Conservation (phyloP, 2,329 filamentous ascomycete genomes). For the Balansia obtecta region DNA sequence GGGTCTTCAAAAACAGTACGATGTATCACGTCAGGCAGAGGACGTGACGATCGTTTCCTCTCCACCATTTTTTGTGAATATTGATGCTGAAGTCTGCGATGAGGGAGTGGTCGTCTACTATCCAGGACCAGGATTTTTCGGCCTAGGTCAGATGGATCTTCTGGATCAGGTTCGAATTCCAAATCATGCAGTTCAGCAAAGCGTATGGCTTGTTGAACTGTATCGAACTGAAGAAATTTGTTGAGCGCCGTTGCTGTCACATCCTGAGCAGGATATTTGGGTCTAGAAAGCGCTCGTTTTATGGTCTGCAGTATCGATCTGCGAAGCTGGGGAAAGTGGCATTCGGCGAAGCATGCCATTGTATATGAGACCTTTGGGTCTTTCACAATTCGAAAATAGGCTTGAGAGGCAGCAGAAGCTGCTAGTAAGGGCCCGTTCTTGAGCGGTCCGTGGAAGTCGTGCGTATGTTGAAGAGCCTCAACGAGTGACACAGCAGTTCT, state of each 20-base stretch:
- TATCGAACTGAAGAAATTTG: slow-evolving; percentile 52
- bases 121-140: slow-evolving; percentile 31
- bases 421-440: slow-evolving; percentile 35
- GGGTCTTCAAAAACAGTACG: slow-evolving; percentile 34
- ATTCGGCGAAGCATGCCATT: slow-evolving; percentile 57
- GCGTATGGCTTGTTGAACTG: slow-evolving; percentile 49
- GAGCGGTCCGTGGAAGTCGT: slow-evolving; percentile 44
- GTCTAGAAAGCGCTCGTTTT: slow-evolving; percentile 41
- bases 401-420: slow-evolving; percentile 35
- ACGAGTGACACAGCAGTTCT: slow-evolving; percentile 49
- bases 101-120: slow-evolving; percentile 30
- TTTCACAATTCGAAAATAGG: slow-evolving; percentile 49
- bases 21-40: slow-evolving; percentile 44
- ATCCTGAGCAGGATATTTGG: slow-evolving; percentile 45
- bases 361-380: slow-evolving; percentile 48
- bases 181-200: slow-evolving; percentile 50
- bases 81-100: slow-evolving; percentile 39
- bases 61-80: slow-evolving; percentile 47
- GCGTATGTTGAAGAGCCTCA: slow-evolving; percentile 46
- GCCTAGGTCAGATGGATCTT: slow-evolving; percentile 22
- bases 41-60: slow-evolving; percentile 39
- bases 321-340: slow-evolving; percentile 51
- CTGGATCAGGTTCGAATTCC: slow-evolving; percentile 30
- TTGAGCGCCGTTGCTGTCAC: slow-evolving; percentile 45
- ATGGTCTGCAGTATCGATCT: slow-evolving; percentile 44